Evolutionary conservation across 176 grass and related monocot genomes (phyloP).

Genomic region (Musa itinerans): DNA sequence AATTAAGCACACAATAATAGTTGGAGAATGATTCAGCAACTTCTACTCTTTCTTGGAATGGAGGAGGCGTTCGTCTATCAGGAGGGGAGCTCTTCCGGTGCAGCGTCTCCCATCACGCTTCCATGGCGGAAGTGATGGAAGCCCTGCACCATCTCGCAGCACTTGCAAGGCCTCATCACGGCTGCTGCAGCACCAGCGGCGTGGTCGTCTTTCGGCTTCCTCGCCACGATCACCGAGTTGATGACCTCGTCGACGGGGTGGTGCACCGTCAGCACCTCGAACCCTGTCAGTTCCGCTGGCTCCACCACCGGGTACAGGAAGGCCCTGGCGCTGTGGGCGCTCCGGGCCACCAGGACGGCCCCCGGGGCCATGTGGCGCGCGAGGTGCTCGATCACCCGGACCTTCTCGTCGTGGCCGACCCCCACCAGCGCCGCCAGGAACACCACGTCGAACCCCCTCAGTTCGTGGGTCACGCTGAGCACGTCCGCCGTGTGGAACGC

Average conservation of each 20-base stretch:
- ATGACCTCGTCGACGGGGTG: slow-evolving; percentile 84
- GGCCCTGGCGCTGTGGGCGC: slow-evolving; percentile 62
- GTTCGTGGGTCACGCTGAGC: slow-evolving; percentile 15
- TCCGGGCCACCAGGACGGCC: slow-evolving; percentile 62
- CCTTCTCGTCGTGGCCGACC: slow-evolving; percentile 51
- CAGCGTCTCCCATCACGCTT: slow-evolving; percentile 58
- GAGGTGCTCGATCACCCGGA: slow-evolving; percentile 42
- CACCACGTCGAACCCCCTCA: slow-evolving; percentile 51
- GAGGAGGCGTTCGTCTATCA: neutral
- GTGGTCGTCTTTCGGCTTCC: slow-evolving; percentile 26
- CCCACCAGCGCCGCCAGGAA: slow-evolving; percentile 79
- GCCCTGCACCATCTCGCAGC: slow-evolving; percentile 52
- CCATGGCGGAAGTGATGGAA: slow-evolving; percentile 36
- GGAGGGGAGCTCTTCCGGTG: slow-evolving; percentile 56
- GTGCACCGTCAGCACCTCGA: slow-evolving; percentile 55
- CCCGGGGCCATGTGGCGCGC: slow-evolving; percentile 52
- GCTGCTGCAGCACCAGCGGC: slow-evolving; percentile 5
- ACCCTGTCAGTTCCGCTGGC: slow-evolving; percentile 37
- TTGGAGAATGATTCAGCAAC: too few species aligned
- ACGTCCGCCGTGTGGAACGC: slow-evolving; percentile 66
- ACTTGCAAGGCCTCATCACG: slow-evolving; percentile 34
- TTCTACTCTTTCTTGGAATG: too few species aligned
- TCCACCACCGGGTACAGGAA: slow-evolving; percentile 78
- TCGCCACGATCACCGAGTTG: slow-evolving; percentile 89
- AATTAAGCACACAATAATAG: too few species aligned